Percentiles rank a stretch among this genome's conserved stretches.
phyloP scores from a whole-genome alignment of 2,329 filamentous ascomycete genomes.

The Cucurbitaria berberidis region DNA sequence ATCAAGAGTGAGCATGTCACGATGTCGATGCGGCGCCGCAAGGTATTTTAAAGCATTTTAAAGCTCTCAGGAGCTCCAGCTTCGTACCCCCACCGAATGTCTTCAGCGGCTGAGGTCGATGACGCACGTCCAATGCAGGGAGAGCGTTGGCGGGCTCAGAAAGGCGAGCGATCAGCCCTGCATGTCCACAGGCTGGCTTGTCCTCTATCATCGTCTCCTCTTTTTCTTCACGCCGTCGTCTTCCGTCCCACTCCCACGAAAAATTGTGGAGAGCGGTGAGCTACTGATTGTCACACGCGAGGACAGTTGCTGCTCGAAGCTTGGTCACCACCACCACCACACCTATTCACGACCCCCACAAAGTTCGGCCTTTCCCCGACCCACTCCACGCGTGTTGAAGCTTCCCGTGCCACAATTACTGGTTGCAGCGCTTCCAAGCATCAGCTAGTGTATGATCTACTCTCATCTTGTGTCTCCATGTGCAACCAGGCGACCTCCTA shows the following conservation, averaged over 20 bases:
- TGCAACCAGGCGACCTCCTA: neutral
- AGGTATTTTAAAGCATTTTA: conserved; percentile 17
- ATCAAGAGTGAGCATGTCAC: conserved; percentile 5
- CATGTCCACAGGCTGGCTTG: conserved; percentile 8
- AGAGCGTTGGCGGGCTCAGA: conserved; percentile 26
- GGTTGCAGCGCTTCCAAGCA: neutral
- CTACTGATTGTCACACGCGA: neutral
- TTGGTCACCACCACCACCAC: neutral
- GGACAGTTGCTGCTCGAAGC: neutral
- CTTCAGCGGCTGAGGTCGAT: conserved; percentile 23
- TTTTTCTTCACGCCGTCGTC: conserved; percentile 26
- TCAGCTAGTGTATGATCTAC: neutral
- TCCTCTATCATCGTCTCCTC: conserved; percentile 24
- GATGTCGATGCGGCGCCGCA: conserved; percentile 11
- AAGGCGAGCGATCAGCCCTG: conserved; percentile 11
- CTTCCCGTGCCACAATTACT: neutral
- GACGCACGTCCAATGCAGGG: conserved; percentile 35
- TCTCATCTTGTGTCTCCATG: neutral
- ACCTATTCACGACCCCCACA: neutral
- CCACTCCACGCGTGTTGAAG: neutral
- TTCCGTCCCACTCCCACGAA: conserved; percentile 23
- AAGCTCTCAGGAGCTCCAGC: conserved; percentile 21
- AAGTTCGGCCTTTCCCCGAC: neutral
- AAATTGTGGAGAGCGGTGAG: conserved; percentile 17
- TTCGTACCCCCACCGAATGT: conserved; percentile 22